phyloP scores from a whole-genome alignment of 495 filamentous ascomycete genomes.

The Neurospora terricola region DNA sequence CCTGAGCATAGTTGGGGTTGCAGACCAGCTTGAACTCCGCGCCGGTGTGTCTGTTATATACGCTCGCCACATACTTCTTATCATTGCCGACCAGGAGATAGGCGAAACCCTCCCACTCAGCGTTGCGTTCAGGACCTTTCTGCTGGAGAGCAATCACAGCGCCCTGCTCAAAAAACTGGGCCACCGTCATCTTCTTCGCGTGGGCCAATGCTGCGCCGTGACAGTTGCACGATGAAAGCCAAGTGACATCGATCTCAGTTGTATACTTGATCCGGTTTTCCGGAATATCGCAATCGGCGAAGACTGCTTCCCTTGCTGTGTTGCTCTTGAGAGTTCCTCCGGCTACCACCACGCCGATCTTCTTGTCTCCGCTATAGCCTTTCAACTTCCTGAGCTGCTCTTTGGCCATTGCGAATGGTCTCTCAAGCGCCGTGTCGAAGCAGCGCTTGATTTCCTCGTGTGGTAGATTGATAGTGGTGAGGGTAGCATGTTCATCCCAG shows the following conservation, averaged over 20 bases:
- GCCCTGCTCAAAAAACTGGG: slow-evolving; percentile 2
- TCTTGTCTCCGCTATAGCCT: background rate
- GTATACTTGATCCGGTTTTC: background rate
- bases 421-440: background rate
- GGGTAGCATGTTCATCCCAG: background rate
- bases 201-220: background rate
- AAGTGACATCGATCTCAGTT: background rate
- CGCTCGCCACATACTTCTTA: background rate
- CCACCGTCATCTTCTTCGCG: background rate
- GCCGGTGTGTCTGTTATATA: background rate
- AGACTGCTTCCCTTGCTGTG: background rate
- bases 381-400: background rate
- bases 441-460: background rate
- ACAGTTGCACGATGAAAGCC: background rate
- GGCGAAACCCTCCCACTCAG: background rate
- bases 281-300: background rate
- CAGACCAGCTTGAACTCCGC: background rate
- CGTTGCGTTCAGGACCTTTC: background rate
- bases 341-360: slow-evolving; percentile 4
- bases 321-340: background rate
- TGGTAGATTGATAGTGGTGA: background rate
- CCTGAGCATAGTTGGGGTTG: background rate
- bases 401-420: background rate
- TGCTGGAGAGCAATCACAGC: slow-evolving; percentile 1
- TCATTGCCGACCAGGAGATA: background rate